Evolutionary conservation across 192 early-diverging fungal species (phyloP), one percentile per base, ranked within the genome.

Genomic region (Rhizoclosmatium sp.): DNA sequence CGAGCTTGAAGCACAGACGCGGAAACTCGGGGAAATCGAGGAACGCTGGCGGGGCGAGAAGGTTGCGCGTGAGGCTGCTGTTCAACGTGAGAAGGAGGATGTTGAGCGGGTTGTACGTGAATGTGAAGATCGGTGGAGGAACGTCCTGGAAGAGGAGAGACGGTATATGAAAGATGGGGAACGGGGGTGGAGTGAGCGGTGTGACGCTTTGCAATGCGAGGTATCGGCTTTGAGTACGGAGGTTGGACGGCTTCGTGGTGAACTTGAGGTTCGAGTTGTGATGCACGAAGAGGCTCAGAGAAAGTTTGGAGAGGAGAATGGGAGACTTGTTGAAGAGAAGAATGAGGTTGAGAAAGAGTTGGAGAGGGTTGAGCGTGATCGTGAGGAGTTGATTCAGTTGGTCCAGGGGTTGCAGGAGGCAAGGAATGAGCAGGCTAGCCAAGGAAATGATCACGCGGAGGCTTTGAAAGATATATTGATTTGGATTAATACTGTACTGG

Each of bases 401-500:
- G 31, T 4, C 12, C 16, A 72, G 70, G 9, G 44, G 31, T 41
- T 72, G 5, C 70, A 72, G 48, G 10, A 58, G 14, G 70, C 56
- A 45, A 47, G 58, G 39, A n/a, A 59, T 14, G 70, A 59, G 19
- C 12, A 10, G 19, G 47, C 31, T 5, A 54, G 48, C 7, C 19
- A 54, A 14, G 54, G 9, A 23, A 44, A 72, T 39, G 49, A 54
- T 14, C 49, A 72, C 19, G 54, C 56, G 19, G 49, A 72, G 39
- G 56, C 70, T 14, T 72, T 72, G 14, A 44, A 41, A 9, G 70
- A 72, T 41, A 58, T 72, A 58, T 59, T 72, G 47, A 45, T 51
- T 23, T 72, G 70, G 70, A 72, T 72, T 47, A 72, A 72, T 47
- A 72, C 70, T 59, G 58, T 72, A 16, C 12, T 72, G 49, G 70